Percentiles rank a stretch among this genome's conserved stretches.
These are phyloP conservation scores for Phytophthora pisi DNA, from an alignment of 352 stramenopile genomes.

Conservation along the genomic window DNA sequence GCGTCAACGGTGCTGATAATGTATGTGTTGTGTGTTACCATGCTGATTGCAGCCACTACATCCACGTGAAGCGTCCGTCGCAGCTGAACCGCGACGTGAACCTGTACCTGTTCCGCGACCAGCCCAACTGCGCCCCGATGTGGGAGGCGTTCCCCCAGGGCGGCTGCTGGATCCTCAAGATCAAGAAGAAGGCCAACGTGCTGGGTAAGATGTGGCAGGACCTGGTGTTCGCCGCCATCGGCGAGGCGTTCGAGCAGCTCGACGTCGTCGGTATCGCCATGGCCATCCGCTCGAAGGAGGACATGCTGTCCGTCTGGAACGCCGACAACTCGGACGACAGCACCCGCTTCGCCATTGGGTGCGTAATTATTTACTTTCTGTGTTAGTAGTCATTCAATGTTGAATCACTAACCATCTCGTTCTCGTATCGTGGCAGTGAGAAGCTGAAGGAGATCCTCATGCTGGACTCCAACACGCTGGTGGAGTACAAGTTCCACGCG, in stretches of 20 bases:
- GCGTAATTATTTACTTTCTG: constrained; percentile 10
- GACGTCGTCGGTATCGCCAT: constrained; percentile 94
- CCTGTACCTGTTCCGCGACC: constrained; percentile 93
- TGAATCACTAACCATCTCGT: background rate
- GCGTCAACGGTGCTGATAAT: background rate
- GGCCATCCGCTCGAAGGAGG: constrained; percentile 93
- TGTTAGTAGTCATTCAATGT: too few relatives aligned
- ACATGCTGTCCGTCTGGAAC: constrained; percentile 95
- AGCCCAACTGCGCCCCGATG: constrained; percentile 87
- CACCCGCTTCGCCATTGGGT: constrained; percentile 85
- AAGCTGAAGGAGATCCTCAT: constrained; percentile 95
- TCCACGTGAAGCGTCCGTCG: constrained; percentile 94
- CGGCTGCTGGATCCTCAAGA: constrained; percentile 95
- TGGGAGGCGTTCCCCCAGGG: constrained; percentile 93
- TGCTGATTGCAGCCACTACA: constrained; percentile 73
- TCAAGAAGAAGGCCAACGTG: constrained; percentile 94
- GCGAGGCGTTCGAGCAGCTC: constrained; percentile 91
- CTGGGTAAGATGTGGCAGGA: constrained; percentile 96
- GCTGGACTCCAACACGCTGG: constrained; percentile 93
- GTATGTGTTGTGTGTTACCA: background rate
- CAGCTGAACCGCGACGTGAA: constrained; percentile 92
- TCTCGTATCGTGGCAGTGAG: constrained; percentile 54
- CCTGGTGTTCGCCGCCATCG: constrained; percentile 91
- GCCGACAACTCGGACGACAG: constrained; percentile 91
- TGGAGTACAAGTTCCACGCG: constrained; percentile 95